These are phyloP conservation scores for Alternaria incomplexa DNA, from an alignment of 2,329 filamentous ascomycete species.

Conservation along the genomic window DNA sequence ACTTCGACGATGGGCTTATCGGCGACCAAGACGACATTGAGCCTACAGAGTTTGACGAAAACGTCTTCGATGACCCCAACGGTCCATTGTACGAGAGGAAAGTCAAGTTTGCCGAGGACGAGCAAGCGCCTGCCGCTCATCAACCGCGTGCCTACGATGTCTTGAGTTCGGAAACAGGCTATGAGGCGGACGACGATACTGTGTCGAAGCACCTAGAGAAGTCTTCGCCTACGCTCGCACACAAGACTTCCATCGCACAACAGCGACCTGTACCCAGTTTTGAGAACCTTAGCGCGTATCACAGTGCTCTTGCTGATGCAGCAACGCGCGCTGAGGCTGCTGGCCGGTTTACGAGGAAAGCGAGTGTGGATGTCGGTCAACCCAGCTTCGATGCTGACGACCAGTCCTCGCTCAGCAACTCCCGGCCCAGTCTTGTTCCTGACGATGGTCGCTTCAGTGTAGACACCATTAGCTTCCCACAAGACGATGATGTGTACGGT, in stretches of 20 bases:
- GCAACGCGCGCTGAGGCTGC: conserved; percentile 76
- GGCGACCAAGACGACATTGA: conserved; percentile 60
- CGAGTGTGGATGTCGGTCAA: conserved; percentile 51
- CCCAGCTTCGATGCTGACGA: conserved; percentile 43
- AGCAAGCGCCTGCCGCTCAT: conserved; percentile 20
- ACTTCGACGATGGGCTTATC: conserved; percentile 70
- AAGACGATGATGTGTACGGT: conserved; percentile 42
- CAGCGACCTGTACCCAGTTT: conserved; percentile 40
- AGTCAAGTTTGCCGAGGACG: conserved; percentile 27
- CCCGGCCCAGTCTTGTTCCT: conserved; percentile 54
- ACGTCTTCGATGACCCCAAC: conserved; percentile 69
- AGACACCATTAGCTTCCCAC: conserved; percentile 48
- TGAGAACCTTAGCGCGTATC: conserved; percentile 72
- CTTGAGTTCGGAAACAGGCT: conserved; percentile 31
- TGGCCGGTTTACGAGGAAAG: conserved; percentile 73
- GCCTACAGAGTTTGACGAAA: conserved; percentile 70
- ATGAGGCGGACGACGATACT: conserved; percentile 44
- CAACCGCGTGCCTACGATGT: conserved; percentile 23
- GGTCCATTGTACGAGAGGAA: conserved; percentile 58
- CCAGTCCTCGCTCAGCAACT: conserved; percentile 38
- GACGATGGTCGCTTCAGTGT: conserved; percentile 59
- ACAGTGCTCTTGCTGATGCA: conserved; percentile 82
- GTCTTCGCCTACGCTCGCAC: conserved; percentile 57
- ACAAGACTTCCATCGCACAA: conserved; percentile 52
- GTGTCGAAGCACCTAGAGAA: conserved; percentile 33